Evolutionary conservation across 2,329 filamentous ascomycete species (phyloP).

Genomic region (Fusarium phyllophilum): DNA sequence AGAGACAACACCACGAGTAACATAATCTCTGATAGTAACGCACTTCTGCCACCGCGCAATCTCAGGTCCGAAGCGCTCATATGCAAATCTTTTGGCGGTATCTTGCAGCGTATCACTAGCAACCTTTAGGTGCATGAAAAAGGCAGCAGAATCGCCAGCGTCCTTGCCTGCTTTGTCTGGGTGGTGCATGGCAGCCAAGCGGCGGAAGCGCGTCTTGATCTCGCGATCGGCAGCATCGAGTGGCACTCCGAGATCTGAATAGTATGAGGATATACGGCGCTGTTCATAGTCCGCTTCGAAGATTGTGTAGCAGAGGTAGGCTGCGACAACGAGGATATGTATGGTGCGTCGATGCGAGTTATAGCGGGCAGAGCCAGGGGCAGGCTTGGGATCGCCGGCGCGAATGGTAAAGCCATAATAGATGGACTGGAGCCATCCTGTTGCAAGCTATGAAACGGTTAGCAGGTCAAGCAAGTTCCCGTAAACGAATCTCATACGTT

Average conservation of each 20-base stretch:
- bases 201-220: slow-evolving; percentile 86
- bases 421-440: slow-evolving; percentile 79
- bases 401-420: slow-evolving; percentile 92
- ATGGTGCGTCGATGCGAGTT: slow-evolving; percentile 82
- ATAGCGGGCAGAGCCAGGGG: slow-evolving; percentile 74
- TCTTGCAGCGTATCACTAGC: slow-evolving; percentile 86
- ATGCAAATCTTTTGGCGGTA: slow-evolving; percentile 81
- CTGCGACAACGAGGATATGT: slow-evolving; percentile 81
- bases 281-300: slow-evolving; percentile 91
- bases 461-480: slow-evolving; percentile 15
- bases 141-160: slow-evolving; percentile 46
- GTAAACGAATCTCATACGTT: slow-evolving; percentile 52
- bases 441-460: slow-evolving; percentile 70
- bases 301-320: slow-evolving; percentile 90
- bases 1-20: slow-evolving; percentile 71
- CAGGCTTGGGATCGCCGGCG: slow-evolving; percentile 84
- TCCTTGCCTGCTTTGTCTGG: slow-evolving; percentile 78
- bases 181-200: slow-evolving; percentile 76
- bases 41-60: slow-evolving; percentile 74
- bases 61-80: slow-evolving; percentile 86
- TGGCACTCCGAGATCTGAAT: slow-evolving; percentile 78
- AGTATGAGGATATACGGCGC: slow-evolving; percentile 77
- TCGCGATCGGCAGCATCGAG: slow-evolving; percentile 76
- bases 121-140: slow-evolving; percentile 85
- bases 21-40: slow-evolving; percentile 76